A percentile compares a stretch with the other conserved stretches of the same genome.
These are phyloP conservation scores for Reutealis trisperma DNA, from an alignment of 345 rosid genomes.

Conservation along the genomic window DNA sequence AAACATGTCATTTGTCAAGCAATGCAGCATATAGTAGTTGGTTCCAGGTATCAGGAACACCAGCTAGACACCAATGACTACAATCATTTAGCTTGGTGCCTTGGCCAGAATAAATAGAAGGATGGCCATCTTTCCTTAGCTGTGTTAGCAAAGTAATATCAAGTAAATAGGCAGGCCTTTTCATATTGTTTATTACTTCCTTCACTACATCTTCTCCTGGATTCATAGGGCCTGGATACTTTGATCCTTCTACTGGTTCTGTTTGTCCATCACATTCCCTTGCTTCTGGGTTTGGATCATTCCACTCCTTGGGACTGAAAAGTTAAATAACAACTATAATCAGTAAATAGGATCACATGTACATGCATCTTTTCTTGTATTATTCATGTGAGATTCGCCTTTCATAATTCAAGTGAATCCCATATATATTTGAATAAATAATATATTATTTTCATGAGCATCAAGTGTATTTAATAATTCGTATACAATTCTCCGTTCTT, in stretches of 20 bases:
- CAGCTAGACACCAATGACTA: constrained; percentile 79
- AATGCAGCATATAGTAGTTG: constrained; percentile 47
- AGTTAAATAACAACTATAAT: no score
- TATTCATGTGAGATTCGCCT: no score
- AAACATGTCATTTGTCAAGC: background rate
- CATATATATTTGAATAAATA: no score
- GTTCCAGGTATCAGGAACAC: constrained; percentile 79
- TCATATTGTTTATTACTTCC: constrained; percentile 43
- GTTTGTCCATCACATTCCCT: constrained; percentile 51
- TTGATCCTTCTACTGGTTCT: constrained; percentile 47
- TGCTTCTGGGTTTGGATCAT: constrained; percentile 18
- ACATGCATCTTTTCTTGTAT: no score
- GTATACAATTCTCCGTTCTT: no score
- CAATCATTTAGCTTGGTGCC: constrained; percentile 41
- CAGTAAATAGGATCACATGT: no score
- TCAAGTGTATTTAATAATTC: no score
- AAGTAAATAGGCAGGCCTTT: constrained; percentile 47
- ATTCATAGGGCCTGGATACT: constrained; percentile 30
- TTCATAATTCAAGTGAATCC: no score
- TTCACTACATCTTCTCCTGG: constrained; percentile 46
- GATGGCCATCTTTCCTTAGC: constrained; percentile 70
- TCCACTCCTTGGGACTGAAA: constrained; percentile 42
- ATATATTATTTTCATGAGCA: no score
- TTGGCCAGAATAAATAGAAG: constrained; percentile 46
- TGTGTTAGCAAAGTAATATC: constrained; percentile 58